Base-by-base conservation (phyloP, 441 rosid species). In the Macaranga tanarius region DNA sequence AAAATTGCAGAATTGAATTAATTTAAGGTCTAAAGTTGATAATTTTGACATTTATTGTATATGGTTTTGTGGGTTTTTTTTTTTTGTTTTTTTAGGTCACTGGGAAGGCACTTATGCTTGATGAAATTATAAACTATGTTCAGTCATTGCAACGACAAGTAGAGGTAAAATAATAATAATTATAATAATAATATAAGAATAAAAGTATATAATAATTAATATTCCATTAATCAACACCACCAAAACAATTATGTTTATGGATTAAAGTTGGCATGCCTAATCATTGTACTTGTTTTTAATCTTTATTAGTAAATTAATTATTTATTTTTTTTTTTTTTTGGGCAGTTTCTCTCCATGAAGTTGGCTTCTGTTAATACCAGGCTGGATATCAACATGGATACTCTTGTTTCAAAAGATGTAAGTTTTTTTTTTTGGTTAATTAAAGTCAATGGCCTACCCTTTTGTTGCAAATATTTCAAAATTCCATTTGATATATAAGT, bases 31-130 rank as follows among this genome's bases (percentile, higher is more conserved):
- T 28, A 20, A 40, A 7, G 22, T 15, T 31, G 45, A 2, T 61
- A 31, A 28, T 25, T 5, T n/a, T 65, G 42, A 57, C 28, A 55
- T 55, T 42, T 48, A 5, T 4, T 48, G 38, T 15, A 3, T 66
- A 6, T 44, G 34, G 56, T 2, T 31, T 26, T 66, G 12, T 26
- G 45, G 44, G 57, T n/a, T 52, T 9, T 52, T 9, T 23, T 65
- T 26, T 5, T 47, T 26, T 4, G n/a, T 20, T 13, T 19, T 15
- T 50, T 44, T 25, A 80, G 83, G 80, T 90, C 22, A 92, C 93
- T 1, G 99, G 98, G 60, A 95, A 95, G 79, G 99, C 99, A 1
- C 87, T 87, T 60, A 92, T 95, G 99, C 95, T 95, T 51, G 99
- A 95, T 79, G 99, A 95, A 65, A 95, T 95, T 58, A 95, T 95